Evolutionary conservation across 2,329 filamentous ascomycete genomes (phyloP).

Genomic region (Alternaria burnsii): DNA sequence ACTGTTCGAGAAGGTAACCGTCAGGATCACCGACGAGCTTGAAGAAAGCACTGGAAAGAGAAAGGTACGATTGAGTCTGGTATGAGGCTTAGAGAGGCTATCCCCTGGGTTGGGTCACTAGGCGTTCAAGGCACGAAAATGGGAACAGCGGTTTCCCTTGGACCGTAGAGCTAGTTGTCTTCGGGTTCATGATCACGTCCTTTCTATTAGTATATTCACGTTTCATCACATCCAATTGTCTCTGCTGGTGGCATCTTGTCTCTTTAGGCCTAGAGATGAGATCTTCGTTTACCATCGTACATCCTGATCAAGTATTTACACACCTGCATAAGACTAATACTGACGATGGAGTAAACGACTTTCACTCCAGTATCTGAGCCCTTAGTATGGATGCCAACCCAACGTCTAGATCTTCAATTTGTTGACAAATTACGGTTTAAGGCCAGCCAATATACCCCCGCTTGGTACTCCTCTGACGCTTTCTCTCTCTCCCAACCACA

Average conservation of each 20-base stretch:
- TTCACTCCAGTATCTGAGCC: neutral
- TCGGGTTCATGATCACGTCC: neutral
- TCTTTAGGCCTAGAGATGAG: neutral
- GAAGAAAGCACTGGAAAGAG: constrained; percentile 97
- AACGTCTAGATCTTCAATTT: neutral
- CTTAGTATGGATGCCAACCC: neutral
- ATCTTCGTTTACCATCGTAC: neutral
- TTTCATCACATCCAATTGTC: neutral
- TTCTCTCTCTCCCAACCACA: neutral
- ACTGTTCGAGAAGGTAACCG: constrained; percentile 89
- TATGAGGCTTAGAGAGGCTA: constrained; percentile 37
- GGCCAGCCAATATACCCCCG: neutral
- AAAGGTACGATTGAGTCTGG: constrained; percentile 75
- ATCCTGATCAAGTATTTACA: neutral
- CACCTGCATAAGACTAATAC: neutral
- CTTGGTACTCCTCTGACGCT: neutral
- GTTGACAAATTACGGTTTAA: neutral
- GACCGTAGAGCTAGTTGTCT: neutral
- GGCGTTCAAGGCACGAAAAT: neutral
- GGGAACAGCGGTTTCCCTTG: neutral
- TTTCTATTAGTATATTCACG: neutral
- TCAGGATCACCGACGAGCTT: constrained; percentile 89
- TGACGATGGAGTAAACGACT: neutral
- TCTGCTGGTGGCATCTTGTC: neutral
- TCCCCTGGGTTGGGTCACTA: neutral